Evolutionary conservation across 129 eudicot genomes (phyloP), one percentile per base, ranked within the genome.

Genomic region (Pulicaria dysenterica): DNA sequence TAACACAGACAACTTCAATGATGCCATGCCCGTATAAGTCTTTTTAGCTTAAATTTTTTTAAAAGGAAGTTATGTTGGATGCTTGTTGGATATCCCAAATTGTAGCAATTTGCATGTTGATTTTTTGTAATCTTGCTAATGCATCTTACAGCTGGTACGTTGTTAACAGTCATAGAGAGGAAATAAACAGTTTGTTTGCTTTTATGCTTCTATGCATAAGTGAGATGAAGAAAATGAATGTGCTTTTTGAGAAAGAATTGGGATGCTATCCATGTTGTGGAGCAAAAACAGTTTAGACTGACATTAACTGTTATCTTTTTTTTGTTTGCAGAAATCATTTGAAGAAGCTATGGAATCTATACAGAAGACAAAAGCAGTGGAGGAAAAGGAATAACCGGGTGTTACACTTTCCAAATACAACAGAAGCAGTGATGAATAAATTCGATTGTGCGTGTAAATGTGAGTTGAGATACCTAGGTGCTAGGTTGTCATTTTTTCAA

Each of bases 261-360:
- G 3, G 43, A 24, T 64, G 70, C 70, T 44, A 44, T 16, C 40
- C 3, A 6, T 24, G 12, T 11, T 45, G 43, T 4, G 42, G 51
- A 16, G 15, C 47, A 41, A 57, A 47, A 19, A 14, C 10, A 11
- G 54, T 10, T 17, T 24, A 41, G 12, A 53, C 7, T 14, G 24
- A 54, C 49, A 5, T 38, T 59, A 46, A 69, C 75, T 48, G 4
- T 24, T 58, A 3, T 63, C 31, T 12, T 53, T 43, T 58, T 48
- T 50, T 40, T 7, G 40, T 77, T 3, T 50, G 59, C 58, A 78
- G 82, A 78, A 78, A 78, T 78, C 82, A 40, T 78, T 78, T 70
- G 77, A 78, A 70, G 77, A 78, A 62, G 82, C 82, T 51, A 78
- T 78, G 77, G 82, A 78, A 53, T 70, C 82, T 55, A 71, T 78